Evolutionary conservation across 2,329 filamentous ascomycete species (phyloP), one percentile per base, ranked within the genome.

Genomic region (Lecanicillium sp.): DNA sequence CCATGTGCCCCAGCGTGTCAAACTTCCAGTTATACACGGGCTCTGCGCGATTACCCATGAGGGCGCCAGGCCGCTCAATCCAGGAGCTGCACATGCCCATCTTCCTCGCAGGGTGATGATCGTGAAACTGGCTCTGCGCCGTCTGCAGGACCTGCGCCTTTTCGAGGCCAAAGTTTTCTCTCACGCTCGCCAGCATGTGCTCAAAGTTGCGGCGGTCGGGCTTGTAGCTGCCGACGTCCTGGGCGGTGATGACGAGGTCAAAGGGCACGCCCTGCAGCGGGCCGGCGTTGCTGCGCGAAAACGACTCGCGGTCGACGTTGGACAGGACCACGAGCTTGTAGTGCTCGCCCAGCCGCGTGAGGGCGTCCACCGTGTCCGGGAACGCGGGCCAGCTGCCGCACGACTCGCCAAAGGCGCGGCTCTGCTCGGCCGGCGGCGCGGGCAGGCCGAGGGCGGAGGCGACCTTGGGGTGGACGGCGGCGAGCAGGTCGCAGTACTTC

Each of bases 191-290:
- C 4, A 86, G 53, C 67, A 87, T 66, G 52, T 79, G 77, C 40
- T 76, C 67, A 42, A 87, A 87, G 46, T 87, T 86, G 37, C 63
- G 60, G 20, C 64, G 50, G 47, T 79, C 68, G 0, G 84, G 84
- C 60, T 87, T 88, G 53, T 87, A 87, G 12, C 68, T 72, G 0
- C 82, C 81, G 19, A 87, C 73, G 29, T 85, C 78, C 54, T 87
- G 67, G 0, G 83, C 84, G 0, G 81, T 86, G 51, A 81, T 71
- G 28, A 84, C 61, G 3, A 72, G 65, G 48, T 83, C 79, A 49
- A 86, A 71, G 1, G 64, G 48, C 17, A 72, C 62, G 1, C 65
- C 66, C 28, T 65, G 49, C 2, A 81, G 55, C 0, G 71, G 67
- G 0, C 71, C 66, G 2, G 59, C 52, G 12, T 68, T 62, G 2